A percentile compares a stretch with the other conserved stretches of the same genome.
Conservation (phyloP, 2,329 filamentous ascomycete genomes). For the Xylariales sp. region DNA sequence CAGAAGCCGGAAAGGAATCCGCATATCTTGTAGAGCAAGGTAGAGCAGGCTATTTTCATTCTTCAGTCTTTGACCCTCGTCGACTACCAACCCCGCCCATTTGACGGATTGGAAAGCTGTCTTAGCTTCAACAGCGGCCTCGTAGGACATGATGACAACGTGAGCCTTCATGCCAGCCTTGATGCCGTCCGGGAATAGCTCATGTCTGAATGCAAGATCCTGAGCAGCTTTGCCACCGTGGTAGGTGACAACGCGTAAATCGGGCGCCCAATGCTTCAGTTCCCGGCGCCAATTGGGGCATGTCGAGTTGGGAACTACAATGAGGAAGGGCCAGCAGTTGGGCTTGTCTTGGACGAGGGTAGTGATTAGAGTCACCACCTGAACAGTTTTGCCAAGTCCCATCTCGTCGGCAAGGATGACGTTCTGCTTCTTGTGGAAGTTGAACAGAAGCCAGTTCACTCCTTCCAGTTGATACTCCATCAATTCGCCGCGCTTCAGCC, state of each 20-base stretch:
- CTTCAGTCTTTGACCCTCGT: constrained; percentile 93
- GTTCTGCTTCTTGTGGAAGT: constrained; percentile 77
- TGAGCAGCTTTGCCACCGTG: constrained; percentile 75
- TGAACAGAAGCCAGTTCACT: constrained; percentile 90
- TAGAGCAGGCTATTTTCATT: constrained; percentile 87
- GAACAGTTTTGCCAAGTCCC: constrained; percentile 96
- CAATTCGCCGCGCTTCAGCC: constrained; percentile 71
- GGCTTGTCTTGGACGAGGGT: constrained; percentile 64
- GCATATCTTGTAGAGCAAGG: constrained; percentile 64
- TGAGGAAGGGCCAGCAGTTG: constrained; percentile 82
- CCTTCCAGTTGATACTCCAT: constrained; percentile 95
- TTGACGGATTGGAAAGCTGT: constrained; percentile 66
- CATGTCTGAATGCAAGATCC: constrained; percentile 72
- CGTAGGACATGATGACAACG: constrained; percentile 91
- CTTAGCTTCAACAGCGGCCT: constrained; percentile 72
- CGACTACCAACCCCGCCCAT: constrained; percentile 86
- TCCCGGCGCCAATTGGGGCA: constrained; percentile 97
- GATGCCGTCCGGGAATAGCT: constrained; percentile 68
- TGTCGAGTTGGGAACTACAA: constrained; percentile 92
- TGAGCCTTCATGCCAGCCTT: constrained; percentile 76
- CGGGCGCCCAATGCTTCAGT: constrained; percentile 88
- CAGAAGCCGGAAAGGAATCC: constrained; percentile 77
- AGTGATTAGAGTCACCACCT: constrained; percentile 78
- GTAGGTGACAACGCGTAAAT: constrained; percentile 83
- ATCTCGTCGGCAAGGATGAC: constrained; percentile 95